Evolutionary conservation across 805 yeast species (phyloP).

Genomic region (Schizosaccharomyces cryophilus): DNA sequence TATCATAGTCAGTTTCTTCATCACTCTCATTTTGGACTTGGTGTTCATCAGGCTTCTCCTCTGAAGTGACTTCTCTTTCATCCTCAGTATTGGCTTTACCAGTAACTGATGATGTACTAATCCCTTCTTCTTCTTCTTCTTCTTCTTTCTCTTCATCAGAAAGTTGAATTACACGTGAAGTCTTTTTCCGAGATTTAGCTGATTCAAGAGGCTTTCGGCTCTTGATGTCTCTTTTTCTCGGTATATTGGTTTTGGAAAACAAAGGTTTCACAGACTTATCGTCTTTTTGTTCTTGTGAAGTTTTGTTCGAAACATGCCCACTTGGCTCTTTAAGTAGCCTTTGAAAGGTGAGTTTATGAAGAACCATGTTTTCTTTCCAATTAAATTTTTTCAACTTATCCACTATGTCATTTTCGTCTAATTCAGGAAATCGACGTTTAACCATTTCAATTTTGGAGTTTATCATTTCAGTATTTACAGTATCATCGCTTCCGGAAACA

Average conservation of each 20-base stretch:
- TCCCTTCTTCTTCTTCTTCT: not conserved
- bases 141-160: not conserved
- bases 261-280: not conserved
- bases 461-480: too few relatives aligned
- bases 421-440: not conserved
- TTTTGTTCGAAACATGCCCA: not conserved
- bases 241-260: not conserved
- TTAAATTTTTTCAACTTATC: not conserved
- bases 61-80: not conserved
- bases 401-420: not conserved
- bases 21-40: constrained; percentile 6
- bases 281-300: not conserved
- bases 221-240: not conserved
- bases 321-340: not conserved
- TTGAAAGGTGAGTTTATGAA: not conserved
- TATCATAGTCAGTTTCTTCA: constrained; percentile 25
- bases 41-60: not conserved
- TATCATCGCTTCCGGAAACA: too few relatives aligned
- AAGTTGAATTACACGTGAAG: not conserved
- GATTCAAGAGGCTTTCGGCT: too few relatives aligned
- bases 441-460: not conserved
- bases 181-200: not conserved
- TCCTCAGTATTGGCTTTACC: not conserved
- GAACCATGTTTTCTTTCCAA: not conserved
- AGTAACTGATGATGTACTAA: not conserved